Conservation (phyloP, 495 filamentous ascomycete species). For the Aspergillus campestris region DNA sequence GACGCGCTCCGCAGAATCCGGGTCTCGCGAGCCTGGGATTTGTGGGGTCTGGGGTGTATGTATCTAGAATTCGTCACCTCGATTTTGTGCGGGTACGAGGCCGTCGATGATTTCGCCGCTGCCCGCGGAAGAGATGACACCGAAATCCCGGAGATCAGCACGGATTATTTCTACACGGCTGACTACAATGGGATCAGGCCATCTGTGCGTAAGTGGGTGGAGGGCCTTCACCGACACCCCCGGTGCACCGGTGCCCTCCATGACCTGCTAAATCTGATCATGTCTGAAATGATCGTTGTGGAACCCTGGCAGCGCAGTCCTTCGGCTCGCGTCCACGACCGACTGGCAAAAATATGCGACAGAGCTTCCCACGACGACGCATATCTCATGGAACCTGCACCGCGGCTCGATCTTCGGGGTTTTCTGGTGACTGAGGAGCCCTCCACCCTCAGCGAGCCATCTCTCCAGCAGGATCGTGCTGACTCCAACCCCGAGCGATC, state of each 20-base stretch:
- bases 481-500: too few species aligned
- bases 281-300: slow-evolving; percentile 6
- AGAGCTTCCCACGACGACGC: background rate
- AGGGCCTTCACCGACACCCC: background rate
- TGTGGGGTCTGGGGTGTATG: slow-evolving; percentile 42
- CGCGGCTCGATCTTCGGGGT: background rate
- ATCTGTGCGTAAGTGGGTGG: slow-evolving; percentile 2
- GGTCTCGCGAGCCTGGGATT: slow-evolving; percentile 36
- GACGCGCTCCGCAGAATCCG: slow-evolving; percentile 27
- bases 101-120: background rate
- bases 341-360: background rate
- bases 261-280: slow-evolving; percentile 6
- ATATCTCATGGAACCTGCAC: background rate
- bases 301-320: background rate
- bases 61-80: slow-evolving; percentile 31
- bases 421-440: background rate
- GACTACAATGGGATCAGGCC: background rate
- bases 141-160: background rate
- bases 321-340: background rate
- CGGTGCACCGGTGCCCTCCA: slow-evolving; percentile 1
- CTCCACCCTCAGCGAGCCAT: slow-evolving; percentile 3
- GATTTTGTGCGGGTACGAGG: slow-evolving; percentile 4
- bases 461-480: too few species aligned
- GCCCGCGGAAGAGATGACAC: background rate
- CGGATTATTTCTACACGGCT: slow-evolving; percentile 5